phyloP scores from a whole-genome alignment of 176 grass and related monocot genomes.

The Oryza glumipatula region DNA sequence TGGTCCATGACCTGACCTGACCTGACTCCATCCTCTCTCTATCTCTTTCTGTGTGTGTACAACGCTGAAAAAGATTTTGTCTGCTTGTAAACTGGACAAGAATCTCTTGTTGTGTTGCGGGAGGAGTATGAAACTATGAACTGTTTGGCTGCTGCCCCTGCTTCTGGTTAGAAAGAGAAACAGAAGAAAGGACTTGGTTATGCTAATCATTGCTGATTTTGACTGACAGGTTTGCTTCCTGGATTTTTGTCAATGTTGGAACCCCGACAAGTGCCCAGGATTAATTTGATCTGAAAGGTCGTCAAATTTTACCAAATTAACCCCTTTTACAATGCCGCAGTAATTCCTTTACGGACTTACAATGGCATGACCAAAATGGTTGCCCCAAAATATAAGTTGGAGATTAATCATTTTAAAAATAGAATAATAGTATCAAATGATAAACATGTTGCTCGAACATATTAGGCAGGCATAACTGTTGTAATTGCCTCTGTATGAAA shows the following conservation, averaged over 20 bases:
- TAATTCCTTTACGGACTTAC: not conserved
- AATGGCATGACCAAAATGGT: not conserved
- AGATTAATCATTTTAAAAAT: not conserved
- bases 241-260: not conserved
- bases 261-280: not conserved
- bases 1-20: constrained; percentile 7
- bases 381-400: not conserved
- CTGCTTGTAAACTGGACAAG: not conserved
- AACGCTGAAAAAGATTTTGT: not conserved
- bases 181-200: not conserved
- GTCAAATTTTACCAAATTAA: not conserved
- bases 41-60: not conserved
- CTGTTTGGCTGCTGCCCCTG: not conserved
- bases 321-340: not conserved
- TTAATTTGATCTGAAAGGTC: not conserved
- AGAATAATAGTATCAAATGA: not conserved
- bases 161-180: not conserved
- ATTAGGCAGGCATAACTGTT: not conserved
- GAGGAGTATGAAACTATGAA: not conserved
- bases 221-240: not conserved
- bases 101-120: not conserved
- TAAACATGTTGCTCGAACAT: not conserved
- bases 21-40: not conserved
- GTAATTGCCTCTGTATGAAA: not conserved
- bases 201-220: not conserved